A percentile compares a stretch with the other conserved stretches of the same genome.
Evolutionary conservation across 805 yeast genomes (phyloP).

Genomic region (Candida silvicultrix): DNA sequence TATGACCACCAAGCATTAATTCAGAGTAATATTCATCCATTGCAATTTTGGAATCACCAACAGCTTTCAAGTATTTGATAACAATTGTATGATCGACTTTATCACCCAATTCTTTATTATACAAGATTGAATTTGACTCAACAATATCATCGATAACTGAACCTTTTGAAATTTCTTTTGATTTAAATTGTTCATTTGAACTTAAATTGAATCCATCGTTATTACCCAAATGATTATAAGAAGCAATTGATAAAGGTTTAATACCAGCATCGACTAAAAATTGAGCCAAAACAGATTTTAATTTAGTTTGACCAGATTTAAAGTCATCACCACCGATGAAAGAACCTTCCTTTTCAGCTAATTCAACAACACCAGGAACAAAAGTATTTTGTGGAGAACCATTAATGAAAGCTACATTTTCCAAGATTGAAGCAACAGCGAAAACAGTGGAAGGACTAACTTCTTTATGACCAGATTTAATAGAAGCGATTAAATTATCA

Average conservation of each 20-base stretch:
- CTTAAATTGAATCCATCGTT: slow-evolving; percentile 91
- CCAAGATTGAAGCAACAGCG: slow-evolving; percentile 89
- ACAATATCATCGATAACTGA: slow-evolving; percentile 94
- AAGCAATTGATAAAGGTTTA: slow-evolving; percentile 89
- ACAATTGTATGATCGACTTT: slow-evolving; percentile 91
- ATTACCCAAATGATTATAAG: slow-evolving; percentile 94
- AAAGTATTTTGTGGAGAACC: slow-evolving; percentile 98
- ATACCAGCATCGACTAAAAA: slow-evolving; percentile 96
- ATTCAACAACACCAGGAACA: slow-evolving; percentile 89
- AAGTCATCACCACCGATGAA: slow-evolving; percentile 97
- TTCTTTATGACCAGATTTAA: slow-evolving; percentile 76
- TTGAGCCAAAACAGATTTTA: slow-evolving; percentile 95
- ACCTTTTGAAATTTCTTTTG: slow-evolving; percentile 90
- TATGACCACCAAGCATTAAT: slow-evolving; percentile 96
- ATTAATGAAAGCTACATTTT: slow-evolving; percentile 83
- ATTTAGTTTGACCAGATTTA: slow-evolving; percentile 93
- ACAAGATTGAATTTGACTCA: slow-evolving; percentile 77
- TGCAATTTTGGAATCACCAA: slow-evolving; percentile 94
- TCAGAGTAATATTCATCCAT: slow-evolving; percentile 98
- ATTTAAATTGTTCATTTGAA: slow-evolving; percentile 89
- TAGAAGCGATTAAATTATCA: slow-evolving; percentile 66
- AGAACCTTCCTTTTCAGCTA: slow-evolving; percentile 69
- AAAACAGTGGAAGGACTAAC: slow-evolving; percentile 90
- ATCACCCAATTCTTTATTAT: slow-evolving; percentile 72
- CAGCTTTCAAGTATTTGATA: slow-evolving; percentile 89